Base-by-base conservation (phyloP, 345 rosid species). In the Gossypium turneri region DNA sequence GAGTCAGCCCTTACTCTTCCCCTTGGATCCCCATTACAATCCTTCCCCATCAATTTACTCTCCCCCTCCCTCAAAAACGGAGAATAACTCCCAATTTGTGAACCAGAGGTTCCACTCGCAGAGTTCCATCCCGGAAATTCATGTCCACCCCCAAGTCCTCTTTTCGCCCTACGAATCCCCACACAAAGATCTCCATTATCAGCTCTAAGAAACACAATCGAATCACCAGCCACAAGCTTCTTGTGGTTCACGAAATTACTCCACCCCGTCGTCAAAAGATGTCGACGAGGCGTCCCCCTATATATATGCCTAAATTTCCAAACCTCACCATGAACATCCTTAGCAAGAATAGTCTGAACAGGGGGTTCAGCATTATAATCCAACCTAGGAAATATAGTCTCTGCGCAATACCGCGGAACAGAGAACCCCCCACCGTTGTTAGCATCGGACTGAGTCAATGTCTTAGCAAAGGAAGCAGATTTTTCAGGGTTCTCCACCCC, bases 371-470 rank as follows among this genome's bases (percentile, higher is more conserved):
- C 91, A 1, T 83, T 87, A 55, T 90, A 93, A 78, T 95, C 99
- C 80, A 95, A 64, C 25, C 90, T 85, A 1, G 96, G 99, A 63
- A 95, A 95, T 60, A 95, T 93, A 9, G 97, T 93, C 89, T 95
- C 98, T 0, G 99, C 99, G n/a, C 99, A 95, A 75, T 95, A 95
- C 9, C 99, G 89, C 0, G 99, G 99, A 50, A 95, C 99, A 4
- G 99, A 95, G 86, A 95, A 95, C 2, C 99, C 99, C 0, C 99
- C 99, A 13, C 99, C 99, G 24, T 95, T 95, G 64, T 95, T 95
- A 69, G 99, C 99, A 78, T 95, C 99, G 12, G 99, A 95, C 29
- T 95, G 97, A 52, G 98, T 95, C 75, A 95, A 74, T 22, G 98
- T 91, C 90, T 95, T 95, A 2, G 99, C 98, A 79, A 94, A 94